Percentiles rank a stretch among this genome's conserved stretches.
These are phyloP conservation scores for Crithidia brevicula DNA, from an alignment of 208 protist genomes.

Conservation along the genomic window DNA sequence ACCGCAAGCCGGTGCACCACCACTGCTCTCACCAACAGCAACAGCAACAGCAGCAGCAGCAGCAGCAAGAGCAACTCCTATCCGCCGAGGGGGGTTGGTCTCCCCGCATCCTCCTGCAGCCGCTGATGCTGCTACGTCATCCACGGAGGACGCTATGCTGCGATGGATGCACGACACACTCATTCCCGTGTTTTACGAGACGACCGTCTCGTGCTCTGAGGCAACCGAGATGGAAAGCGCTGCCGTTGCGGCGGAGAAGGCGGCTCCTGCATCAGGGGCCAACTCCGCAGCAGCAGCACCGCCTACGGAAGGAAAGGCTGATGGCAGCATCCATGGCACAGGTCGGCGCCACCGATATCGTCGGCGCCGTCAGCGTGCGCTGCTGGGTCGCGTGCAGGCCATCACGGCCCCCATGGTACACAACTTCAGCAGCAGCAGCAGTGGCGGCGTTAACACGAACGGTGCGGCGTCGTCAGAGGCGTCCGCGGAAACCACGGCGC, in stretches of 20 bases:
- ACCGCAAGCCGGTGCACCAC: neutral
- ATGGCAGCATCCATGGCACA: neutral
- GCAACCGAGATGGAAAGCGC: neutral
- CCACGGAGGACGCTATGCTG: constrained; percentile 20
- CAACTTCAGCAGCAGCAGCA: neutral
- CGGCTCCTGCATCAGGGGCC: neutral
- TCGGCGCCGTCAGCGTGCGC: constrained; percentile 27
- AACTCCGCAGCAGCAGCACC: neutral
- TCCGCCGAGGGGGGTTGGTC: too few species aligned
- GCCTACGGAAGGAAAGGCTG: too few species aligned
- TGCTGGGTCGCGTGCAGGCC: constrained; percentile 37
- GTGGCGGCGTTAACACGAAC: neutral
- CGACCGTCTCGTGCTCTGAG: constrained; percentile 24
- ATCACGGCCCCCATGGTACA: constrained; percentile 32
- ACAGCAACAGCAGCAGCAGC: neutral
- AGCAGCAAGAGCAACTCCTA: too few species aligned
- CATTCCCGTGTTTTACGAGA: constrained; percentile 43
- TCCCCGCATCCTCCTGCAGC: too few species aligned
- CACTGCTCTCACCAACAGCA: neutral
- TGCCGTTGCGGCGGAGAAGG: neutral
- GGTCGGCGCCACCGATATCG: constrained; percentile 13
- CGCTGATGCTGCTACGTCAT: neutral
- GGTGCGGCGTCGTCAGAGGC: neutral
- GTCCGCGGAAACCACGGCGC: neutral
- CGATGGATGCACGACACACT: constrained; percentile 41